Percentiles rank a stretch among this genome's conserved stretches.
phyloP scores from a whole-genome alignment of 2,329 filamentous ascomycete species.

The Drechslerella dactyloides region DNA sequence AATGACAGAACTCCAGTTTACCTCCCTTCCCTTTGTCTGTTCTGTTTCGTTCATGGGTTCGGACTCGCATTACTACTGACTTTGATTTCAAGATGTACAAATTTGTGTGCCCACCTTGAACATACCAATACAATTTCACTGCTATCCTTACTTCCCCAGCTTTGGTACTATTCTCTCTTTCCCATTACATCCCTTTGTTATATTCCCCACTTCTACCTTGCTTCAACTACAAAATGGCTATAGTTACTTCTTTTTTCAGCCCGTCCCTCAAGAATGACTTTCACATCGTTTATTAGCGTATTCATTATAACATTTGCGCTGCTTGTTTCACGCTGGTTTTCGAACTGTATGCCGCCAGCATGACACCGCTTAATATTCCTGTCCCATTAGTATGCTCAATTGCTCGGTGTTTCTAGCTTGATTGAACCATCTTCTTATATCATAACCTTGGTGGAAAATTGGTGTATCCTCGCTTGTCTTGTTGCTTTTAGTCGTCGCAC shows the following conservation, averaged over 20 bases:
- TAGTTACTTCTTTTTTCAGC: neutral
- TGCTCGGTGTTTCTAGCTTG: conserved; percentile 20
- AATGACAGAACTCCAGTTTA: conserved; percentile 39
- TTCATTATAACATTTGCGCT: no score
- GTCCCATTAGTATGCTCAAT: conserved; percentile 33
- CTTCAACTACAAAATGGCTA: neutral
- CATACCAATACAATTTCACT: conserved; percentile 32
- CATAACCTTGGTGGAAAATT: conserved; percentile 44
- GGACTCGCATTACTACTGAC: conserved; percentile 51
- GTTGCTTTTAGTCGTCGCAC: neutral
- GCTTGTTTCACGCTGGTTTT: no score
- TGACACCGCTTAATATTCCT: conserved; percentile 11
- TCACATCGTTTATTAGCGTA: no score
- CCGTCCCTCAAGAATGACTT: no score
- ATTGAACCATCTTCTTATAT: conserved; percentile 36
- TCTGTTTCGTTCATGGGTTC: conserved; percentile 56
- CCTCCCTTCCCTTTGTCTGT: conserved; percentile 1
- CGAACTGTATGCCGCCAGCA: no score
- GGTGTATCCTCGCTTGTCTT: neutral
- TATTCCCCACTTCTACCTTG: conserved; percentile 34
- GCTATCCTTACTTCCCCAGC: conserved; percentile 17
- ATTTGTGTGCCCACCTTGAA: conserved; percentile 8
- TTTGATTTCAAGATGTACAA: conserved; percentile 18
- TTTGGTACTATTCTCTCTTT: neutral
- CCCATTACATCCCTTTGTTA: conserved; percentile 34